A percentile compares a stretch with the other conserved stretches of the same genome.
Conservation (phyloP, 2,329 filamentous ascomycete genomes). For the Pseudofabraea citricarpa region DNA sequence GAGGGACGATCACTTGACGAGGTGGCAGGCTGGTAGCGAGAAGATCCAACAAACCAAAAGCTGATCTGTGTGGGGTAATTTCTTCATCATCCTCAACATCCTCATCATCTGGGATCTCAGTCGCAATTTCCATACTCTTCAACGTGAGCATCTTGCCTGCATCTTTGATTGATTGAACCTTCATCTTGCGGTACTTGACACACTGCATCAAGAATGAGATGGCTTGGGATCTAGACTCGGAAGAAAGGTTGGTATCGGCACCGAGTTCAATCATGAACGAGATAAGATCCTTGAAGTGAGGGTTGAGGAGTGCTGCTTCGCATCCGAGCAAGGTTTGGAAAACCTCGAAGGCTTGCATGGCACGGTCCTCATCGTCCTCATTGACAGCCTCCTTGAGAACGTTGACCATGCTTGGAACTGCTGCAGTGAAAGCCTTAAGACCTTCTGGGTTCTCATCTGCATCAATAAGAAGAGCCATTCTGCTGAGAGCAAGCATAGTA, state of each 20-base stretch:
- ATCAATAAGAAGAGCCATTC: conserved; percentile 81
- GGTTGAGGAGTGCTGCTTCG: conserved; percentile 76
- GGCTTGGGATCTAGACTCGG: conserved; percentile 84
- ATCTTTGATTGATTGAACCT: conserved; percentile 82
- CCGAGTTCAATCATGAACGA: conserved; percentile 91
- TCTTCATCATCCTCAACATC: conserved; percentile 76
- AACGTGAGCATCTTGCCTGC: conserved; percentile 83
- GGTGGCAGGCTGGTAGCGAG: conserved; percentile 85
- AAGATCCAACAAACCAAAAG: conserved; percentile 82
- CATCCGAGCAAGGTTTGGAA: conserved; percentile 94
- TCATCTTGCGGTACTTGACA: conserved; percentile 88
- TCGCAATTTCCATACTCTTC: conserved; percentile 83
- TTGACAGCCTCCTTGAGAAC: conserved; percentile 83
- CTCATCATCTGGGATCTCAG: conserved; percentile 77
- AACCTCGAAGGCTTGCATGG: conserved; percentile 89
- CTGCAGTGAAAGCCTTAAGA: conserved; percentile 69
- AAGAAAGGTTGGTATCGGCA: conserved; percentile 69
- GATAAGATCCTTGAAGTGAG: conserved; percentile 84
- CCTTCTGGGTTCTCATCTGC: conserved; percentile 76
- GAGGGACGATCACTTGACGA: conserved; percentile 87
- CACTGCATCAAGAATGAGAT: conserved; percentile 91
- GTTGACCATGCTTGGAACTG: conserved; percentile 83
- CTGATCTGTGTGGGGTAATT: conserved; percentile 77
- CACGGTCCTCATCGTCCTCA: conserved; percentile 76
- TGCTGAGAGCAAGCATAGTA: conserved; percentile 85